Percentiles rank a stretch among this genome's conserved stretches.
These are phyloP conservation scores for Phialophora tarda DNA, from an alignment of 2,329 filamentous ascomycete genomes.

Conservation along the genomic window DNA sequence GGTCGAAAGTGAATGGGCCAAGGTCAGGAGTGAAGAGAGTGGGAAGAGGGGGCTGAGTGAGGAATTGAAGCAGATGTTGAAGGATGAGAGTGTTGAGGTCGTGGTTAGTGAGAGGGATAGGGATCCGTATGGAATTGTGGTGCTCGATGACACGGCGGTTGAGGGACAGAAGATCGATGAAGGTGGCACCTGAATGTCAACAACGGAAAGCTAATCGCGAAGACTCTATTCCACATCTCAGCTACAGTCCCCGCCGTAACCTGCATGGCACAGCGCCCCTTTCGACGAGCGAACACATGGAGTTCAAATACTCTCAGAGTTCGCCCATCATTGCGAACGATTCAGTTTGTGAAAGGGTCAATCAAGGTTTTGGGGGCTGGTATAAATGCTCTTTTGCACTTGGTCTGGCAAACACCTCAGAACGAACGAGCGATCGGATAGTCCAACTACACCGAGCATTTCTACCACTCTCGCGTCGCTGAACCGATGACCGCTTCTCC, in stretches of 20 bases:
- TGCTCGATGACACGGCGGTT: slow-evolving; percentile 41
- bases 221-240: background rate
- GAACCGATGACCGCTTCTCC: background rate
- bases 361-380: background rate
- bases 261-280: no score
- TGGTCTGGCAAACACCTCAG: background rate
- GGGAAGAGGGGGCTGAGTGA: slow-evolving; percentile 42
- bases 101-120: slow-evolving; percentile 78
- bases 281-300: background rate
- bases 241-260: background rate
- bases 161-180: slow-evolving; percentile 25
- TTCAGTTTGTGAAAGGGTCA: background rate
- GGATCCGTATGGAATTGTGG: slow-evolving; percentile 84
- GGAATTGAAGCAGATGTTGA: slow-evolving; percentile 55
- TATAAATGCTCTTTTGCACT: background rate
- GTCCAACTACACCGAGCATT: background rate
- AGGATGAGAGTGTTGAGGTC: slow-evolving; percentile 65
- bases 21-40: slow-evolving; percentile 51
- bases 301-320: background rate
- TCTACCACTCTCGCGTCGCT: background rate
- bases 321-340: background rate
- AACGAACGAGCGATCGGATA: background rate
- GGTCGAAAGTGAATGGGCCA: slow-evolving; percentile 63
- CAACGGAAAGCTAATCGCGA: background rate
- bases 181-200: slow-evolving; percentile 35